A percentile compares a stretch with the other conserved stretches of the same genome.
phyloP scores from a whole-genome alignment of 306 rosid genomes.

The Sicyos edulis region DNA sequence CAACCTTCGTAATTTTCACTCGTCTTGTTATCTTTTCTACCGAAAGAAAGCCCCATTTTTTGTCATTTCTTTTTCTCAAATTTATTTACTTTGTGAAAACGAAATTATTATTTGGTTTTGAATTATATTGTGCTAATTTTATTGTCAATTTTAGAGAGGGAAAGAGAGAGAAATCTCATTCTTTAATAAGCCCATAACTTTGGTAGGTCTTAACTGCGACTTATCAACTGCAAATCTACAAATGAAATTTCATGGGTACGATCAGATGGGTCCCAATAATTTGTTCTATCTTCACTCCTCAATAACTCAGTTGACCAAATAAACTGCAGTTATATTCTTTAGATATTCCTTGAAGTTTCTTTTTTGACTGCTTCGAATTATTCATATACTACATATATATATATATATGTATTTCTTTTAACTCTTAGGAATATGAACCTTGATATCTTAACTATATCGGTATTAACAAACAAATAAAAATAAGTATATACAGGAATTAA shows the following conservation, averaged over 20 bases:
- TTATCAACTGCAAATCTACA: slow-evolving; percentile 20
- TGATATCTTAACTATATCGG: slow-evolving; percentile 51
- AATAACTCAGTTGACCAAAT: neutral
- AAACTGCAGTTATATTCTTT: neutral
- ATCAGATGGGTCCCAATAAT: slow-evolving; percentile 49
- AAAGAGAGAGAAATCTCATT: neutral
- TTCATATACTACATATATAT: too few species aligned
- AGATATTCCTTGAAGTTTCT: neutral
- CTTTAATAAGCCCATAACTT: slow-evolving; percentile 19
- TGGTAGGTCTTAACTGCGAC: slow-evolving; percentile 25
- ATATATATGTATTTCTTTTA: neutral
- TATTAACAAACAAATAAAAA: slow-evolving; percentile 37
- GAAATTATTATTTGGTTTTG: neutral
- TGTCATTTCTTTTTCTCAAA: neutral
- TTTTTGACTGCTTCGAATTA: slow-evolving; percentile 13
- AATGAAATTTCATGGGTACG: slow-evolving; percentile 27
- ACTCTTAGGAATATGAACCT: slow-evolving; percentile 50
- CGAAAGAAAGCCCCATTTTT: neutral
- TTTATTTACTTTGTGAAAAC: neutral
- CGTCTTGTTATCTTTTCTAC: neutral
- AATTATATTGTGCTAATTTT: neutral
- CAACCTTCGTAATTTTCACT: neutral
- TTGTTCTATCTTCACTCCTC: slow-evolving; percentile 26
- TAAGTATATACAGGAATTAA: neutral
- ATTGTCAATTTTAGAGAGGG: neutral